Conservation (phyloP, 176 grass and related monocot genomes). For the Otatea glauca region DNA sequence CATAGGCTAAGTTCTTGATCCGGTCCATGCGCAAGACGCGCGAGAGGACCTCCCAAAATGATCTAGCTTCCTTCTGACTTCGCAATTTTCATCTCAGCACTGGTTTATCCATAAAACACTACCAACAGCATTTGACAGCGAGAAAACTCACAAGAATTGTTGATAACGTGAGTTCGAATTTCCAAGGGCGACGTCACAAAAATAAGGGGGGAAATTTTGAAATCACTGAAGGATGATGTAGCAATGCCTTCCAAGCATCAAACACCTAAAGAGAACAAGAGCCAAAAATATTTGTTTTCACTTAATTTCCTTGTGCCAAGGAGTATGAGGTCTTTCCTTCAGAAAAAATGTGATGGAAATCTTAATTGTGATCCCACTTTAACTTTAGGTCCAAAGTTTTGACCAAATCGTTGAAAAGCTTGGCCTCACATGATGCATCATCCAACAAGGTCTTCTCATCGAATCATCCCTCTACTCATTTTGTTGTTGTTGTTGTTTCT, state of each 20-base stretch:
- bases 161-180: background rate
- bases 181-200: background rate
- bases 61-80: conserved; percentile 39
- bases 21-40: conserved; percentile 52
- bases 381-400: conserved; percentile 50
- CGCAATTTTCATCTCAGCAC: conserved; percentile 41
- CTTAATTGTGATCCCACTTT: conserved; percentile 36
- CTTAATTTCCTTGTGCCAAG: conserved; percentile 20
- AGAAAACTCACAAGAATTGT: conserved; percentile 27
- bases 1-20: conserved; percentile 34
- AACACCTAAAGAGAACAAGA: conserved; percentile 50
- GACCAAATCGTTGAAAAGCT: conserved; percentile 71
- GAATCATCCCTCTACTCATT: background rate
- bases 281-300: conserved; percentile 34
- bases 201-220: background rate
- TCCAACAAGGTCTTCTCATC: conserved; percentile 39
- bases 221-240: conserved; percentile 18
- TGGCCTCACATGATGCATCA: conserved; percentile 46
- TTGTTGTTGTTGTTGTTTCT: conserved; percentile 5
- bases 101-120: conserved; percentile 39
- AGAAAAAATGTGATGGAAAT: conserved; percentile 51
- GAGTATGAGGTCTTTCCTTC: conserved; percentile 50
- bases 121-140: conserved; percentile 28
- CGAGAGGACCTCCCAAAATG: conserved; percentile 15
- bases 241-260: conserved; percentile 62